phyloP scores from a whole-genome alignment of 768 basidiomycete species.

The Serendipita vermifera region DNA sequence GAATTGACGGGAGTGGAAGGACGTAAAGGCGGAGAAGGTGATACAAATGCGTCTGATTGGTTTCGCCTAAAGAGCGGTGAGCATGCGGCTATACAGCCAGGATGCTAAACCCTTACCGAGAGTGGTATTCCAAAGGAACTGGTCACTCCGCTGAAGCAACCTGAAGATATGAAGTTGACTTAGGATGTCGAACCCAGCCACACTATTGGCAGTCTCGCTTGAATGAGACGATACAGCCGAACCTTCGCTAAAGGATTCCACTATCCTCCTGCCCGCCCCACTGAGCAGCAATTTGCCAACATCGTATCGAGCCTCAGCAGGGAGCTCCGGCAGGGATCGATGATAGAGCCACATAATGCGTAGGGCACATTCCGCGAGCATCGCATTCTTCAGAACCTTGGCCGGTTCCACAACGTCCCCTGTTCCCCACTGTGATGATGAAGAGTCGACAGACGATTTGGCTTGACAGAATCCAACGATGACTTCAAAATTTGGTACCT shows the following conservation, averaged over 20 bases:
- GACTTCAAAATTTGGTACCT: constrained; percentile 80
- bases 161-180: constrained; percentile 68
- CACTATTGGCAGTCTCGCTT: constrained; percentile 21
- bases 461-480: constrained; percentile 70
- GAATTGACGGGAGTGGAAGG: constrained; percentile 35
- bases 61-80: constrained; percentile 9
- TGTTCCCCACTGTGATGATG: constrained; percentile 18
- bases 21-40: constrained; percentile 57
- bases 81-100: background rate
- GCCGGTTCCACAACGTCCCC: constrained; percentile 5
- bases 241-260: constrained; percentile 14
- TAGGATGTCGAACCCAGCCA: constrained; percentile 38
- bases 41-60: constrained; percentile 48
- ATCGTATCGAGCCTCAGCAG: constrained; percentile 74
- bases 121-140: constrained; percentile 69
- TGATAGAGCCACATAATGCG: constrained; percentile 80
- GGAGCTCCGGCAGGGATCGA: constrained; percentile 53
- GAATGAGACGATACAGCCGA: constrained; percentile 12
- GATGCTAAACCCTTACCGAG: constrained; percentile 39
- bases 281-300: constrained; percentile 60
- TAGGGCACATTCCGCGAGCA: constrained; percentile 71
- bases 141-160: constrained; percentile 59
- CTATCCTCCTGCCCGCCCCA: constrained; percentile 24
- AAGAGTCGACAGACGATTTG: constrained; percentile 19
- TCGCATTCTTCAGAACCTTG: constrained; percentile 20